Percentiles rank a stretch among this genome's conserved stretches.
Evolutionary conservation across 192 early-diverging fungal genomes (phyloP).

Genomic region (Glomus cerebriforme): DNA sequence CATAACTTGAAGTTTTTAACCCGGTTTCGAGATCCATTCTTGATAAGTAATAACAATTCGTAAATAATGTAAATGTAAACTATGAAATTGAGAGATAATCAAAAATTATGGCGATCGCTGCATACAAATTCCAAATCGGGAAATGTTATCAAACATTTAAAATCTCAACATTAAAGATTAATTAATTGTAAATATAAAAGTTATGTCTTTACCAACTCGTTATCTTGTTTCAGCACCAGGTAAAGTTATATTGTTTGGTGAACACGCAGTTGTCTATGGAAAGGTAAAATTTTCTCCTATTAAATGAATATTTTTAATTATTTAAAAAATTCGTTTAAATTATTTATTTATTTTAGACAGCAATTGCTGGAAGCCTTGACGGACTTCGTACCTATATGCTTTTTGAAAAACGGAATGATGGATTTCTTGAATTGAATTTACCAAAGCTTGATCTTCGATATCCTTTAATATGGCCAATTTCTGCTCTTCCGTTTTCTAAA

Average conservation of each 20-base stretch:
- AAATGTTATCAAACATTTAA: too few relatives aligned
- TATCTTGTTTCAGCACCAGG: conserved; percentile 82
- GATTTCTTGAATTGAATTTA: conserved; percentile 50
- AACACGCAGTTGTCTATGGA: conserved; percentile 95
- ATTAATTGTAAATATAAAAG: too few relatives aligned
- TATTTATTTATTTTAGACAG: conserved; percentile 57
- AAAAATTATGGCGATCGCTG: too few relatives aligned
- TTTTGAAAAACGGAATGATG: conserved; percentile 55
- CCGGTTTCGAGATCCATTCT: not conserved
- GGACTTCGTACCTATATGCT: conserved; percentile 71
- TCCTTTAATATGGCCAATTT: conserved; percentile 39
- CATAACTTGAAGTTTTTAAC: not conserved
- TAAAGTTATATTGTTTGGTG: conserved; percentile 97
- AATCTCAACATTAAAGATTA: too few relatives aligned
- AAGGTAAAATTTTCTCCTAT: conserved; percentile 52
- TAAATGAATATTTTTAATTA: not conserved
- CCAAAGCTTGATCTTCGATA: conserved; percentile 62
- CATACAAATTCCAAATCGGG: too few relatives aligned
- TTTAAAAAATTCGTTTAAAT: not conserved
- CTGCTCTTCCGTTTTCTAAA: not conserved
- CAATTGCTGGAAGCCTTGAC: conserved; percentile 79
- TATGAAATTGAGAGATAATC: too few relatives aligned
- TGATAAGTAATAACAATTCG: not conserved
- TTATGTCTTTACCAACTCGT: not conserved
- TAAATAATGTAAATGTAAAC: too few relatives aligned